Conservation (phyloP, 257 asterid species). For the Prunella vulgaris region DNA sequence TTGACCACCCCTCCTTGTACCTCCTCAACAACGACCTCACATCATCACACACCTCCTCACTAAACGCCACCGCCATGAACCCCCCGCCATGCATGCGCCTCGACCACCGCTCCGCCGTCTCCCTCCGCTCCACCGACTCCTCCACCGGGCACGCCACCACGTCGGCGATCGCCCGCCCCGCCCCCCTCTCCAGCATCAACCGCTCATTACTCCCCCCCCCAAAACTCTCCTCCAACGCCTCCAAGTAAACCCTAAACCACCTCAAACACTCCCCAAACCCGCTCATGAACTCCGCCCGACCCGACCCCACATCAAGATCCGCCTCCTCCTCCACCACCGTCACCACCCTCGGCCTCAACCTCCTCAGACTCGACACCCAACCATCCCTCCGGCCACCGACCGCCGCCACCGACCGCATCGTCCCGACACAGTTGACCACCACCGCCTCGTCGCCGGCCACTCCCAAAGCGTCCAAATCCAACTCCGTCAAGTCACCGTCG, state of each 20-base stretch:
- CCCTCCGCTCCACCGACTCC: constrained; percentile 78
- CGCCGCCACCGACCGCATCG: constrained; percentile 59
- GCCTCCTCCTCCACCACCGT: constrained; percentile 92
- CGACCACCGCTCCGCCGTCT: constrained; percentile 79
- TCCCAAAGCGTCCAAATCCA: constrained; percentile 46
- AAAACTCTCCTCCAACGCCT: constrained; percentile 81
- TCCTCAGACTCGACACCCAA: constrained; percentile 48
- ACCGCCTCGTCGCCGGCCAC: constrained; percentile 70
- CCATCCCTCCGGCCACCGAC: constrained; percentile 44
- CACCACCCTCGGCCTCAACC: constrained; percentile 60
- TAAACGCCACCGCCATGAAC: constrained; percentile 39
- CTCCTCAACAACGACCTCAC: constrained; percentile 82
- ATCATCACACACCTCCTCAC: constrained; percentile 90
- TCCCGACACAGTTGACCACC: constrained; percentile 70
- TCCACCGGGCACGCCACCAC: constrained; percentile 65
- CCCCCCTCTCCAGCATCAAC: constrained; percentile 82
- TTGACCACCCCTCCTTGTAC: constrained; percentile 95
- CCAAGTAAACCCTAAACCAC: constrained; percentile 95
- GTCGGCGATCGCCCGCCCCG: constrained; percentile 84
- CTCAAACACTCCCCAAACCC: constrained; percentile 74
- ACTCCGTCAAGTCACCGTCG: constrained; percentile 65
- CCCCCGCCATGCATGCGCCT: constrained; percentile 69
- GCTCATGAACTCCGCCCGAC: constrained; percentile 50
- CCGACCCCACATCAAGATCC: constrained; percentile 67
- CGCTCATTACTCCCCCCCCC: constrained; percentile 69